A percentile compares a stretch with the other conserved stretches of the same genome.
Conservation (phyloP, 139 green algal genomes). For the Trebouxia sp. region DNA sequence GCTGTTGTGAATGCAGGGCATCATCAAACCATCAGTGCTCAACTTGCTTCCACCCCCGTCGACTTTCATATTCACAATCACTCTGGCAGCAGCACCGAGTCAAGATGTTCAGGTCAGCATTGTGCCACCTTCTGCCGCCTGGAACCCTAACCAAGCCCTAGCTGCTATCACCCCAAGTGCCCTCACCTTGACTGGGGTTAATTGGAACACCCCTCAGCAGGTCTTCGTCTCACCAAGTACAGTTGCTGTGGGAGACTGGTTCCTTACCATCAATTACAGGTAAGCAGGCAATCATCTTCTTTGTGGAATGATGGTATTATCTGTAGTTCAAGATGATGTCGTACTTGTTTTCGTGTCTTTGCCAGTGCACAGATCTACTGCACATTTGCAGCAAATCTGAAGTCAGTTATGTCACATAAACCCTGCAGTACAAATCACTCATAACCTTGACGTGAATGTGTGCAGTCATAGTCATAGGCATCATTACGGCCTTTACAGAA, state of each 20-base stretch:
- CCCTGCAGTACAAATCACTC: too few relatives aligned
- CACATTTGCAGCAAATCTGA: too few relatives aligned
- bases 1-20: not conserved
- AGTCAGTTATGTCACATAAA: too few relatives aligned
- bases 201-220: not conserved
- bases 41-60: not conserved
- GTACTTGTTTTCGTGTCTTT: too few relatives aligned
- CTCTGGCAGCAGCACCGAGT: not conserved
- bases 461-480: too few relatives aligned
- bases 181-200: not conserved
- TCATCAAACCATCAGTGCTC: not conserved
- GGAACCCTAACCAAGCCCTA: slow-evolving; percentile 15
- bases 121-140: not conserved
- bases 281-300: not conserved
- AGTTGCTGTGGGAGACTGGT: not conserved
- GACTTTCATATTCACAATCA: not conserved
- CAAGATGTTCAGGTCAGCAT: slow-evolving; percentile 3
- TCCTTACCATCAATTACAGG: not conserved
- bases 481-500: too few relatives aligned
- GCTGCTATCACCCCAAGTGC: not conserved
- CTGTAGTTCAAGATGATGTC: too few relatives aligned
- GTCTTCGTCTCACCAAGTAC: not conserved
- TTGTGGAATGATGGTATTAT: too few relatives aligned
- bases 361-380: too few relatives aligned
- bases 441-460: too few relatives aligned